These are phyloP conservation scores for Aspergillus heteromorphus DNA, from an alignment of 495 filamentous ascomycete genomes.

Conservation along the genomic window DNA sequence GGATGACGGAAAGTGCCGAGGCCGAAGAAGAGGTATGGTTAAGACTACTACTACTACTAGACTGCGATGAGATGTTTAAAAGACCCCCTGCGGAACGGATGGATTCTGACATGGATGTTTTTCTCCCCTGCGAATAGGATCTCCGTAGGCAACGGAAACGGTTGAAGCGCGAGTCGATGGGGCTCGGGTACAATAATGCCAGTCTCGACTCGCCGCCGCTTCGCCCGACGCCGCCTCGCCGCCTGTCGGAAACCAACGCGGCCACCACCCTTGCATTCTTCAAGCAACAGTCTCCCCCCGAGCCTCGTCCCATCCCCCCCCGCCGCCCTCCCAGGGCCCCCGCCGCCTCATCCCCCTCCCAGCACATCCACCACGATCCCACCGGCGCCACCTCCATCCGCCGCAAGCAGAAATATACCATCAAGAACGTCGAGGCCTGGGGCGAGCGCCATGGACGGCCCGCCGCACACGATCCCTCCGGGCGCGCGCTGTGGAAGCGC, in stretches of 20 bases:
- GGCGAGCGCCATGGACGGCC: slow-evolving; percentile 44
- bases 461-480: slow-evolving; percentile 41
- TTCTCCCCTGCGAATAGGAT: slow-evolving; percentile 26
- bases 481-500: slow-evolving; percentile 42
- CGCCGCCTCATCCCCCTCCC: slow-evolving; percentile 21
- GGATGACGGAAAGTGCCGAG: slow-evolving; percentile 43
- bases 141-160: slow-evolving; percentile 43
- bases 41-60: not conserved
- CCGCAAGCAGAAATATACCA: slow-evolving; percentile 47
- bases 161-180: slow-evolving; percentile 45
- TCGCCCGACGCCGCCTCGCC: slow-evolving; percentile 39
- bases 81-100: too few species aligned
- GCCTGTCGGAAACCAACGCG: slow-evolving; percentile 44
- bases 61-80: not conserved
- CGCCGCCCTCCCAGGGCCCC: slow-evolving; percentile 26
- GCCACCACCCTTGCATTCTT: slow-evolving; percentile 49
- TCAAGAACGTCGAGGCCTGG: slow-evolving; percentile 48
- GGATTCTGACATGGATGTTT: slow-evolving; percentile 11
- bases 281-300: slow-evolving; percentile 46
- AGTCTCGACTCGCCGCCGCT: slow-evolving; percentile 38
- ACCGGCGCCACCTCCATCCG: slow-evolving; percentile 30
- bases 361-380: slow-evolving; percentile 29
- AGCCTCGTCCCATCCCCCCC: slow-evolving; percentile 37
- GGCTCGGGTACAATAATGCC: slow-evolving; percentile 29
- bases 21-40: slow-evolving; percentile 43